Conservation (phyloP, 169 alveolate genomes). For the Cryptosporidium felis region DNA sequence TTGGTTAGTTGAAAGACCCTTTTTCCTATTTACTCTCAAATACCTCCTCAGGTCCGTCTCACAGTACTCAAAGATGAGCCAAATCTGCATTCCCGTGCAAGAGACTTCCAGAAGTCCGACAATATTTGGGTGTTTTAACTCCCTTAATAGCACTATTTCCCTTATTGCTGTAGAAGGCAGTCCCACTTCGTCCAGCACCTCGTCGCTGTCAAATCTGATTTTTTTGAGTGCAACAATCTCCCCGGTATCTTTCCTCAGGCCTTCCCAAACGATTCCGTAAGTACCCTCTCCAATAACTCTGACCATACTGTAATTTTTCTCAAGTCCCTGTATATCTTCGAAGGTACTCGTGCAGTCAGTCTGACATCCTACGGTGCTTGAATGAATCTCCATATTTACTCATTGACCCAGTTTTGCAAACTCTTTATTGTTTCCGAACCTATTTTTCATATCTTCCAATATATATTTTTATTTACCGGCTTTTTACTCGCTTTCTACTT, state of each 20-base stretch:
- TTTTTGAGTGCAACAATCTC: conserved; percentile 80
- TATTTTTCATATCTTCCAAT: background rate
- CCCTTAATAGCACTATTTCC: conserved; percentile 86
- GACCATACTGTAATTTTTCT: conserved; percentile 56
- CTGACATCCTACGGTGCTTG: conserved; percentile 61
- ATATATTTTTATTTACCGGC: background rate
- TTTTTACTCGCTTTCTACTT: background rate
- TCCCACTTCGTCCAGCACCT: conserved; percentile 88
- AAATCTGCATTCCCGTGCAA: conserved; percentile 68
- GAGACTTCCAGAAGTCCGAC: conserved; percentile 76
- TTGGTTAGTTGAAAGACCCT: conserved; percentile 73
- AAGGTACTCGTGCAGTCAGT: conserved; percentile 64
- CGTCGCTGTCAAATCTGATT: conserved; percentile 77
- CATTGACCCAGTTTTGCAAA: background rate
- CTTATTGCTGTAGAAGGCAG: conserved; percentile 89
- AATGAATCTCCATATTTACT: conserved; percentile 39
- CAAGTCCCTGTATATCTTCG: conserved; percentile 39
- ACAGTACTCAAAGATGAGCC: conserved; percentile 77
- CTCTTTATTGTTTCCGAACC: background rate
- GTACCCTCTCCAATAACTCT: conserved; percentile 84
- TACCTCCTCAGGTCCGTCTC: conserved; percentile 75
- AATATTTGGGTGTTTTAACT: conserved; percentile 86
- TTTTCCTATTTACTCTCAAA: conserved; percentile 75
- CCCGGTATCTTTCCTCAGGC: conserved; percentile 80
- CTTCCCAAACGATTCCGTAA: conserved; percentile 85